A percentile compares a stretch with the other conserved stretches of the same genome.
These are phyloP conservation scores for Saturnispora sanitii DNA, from an alignment of 805 yeast genomes.

Conservation along the genomic window DNA sequence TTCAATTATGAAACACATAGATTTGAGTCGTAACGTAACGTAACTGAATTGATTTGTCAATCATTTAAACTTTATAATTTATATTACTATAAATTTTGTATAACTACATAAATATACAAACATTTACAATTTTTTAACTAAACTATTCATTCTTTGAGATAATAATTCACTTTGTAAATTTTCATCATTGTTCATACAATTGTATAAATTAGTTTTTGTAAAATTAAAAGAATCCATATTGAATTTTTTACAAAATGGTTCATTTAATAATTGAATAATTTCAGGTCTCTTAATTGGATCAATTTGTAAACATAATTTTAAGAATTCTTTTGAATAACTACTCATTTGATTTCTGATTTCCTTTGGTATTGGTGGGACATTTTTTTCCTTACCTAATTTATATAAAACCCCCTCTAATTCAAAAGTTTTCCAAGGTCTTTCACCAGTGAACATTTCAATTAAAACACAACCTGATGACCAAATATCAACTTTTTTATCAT, in stretches of 20 bases:
- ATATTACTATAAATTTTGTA: background rate
- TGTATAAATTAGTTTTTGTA: conserved; percentile 24
- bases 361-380: conserved; percentile 95
- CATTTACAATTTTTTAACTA: conserved; percentile 11
- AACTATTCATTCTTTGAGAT: conserved; percentile 11
- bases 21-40: conserved; percentile 3
- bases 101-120: too few species aligned
- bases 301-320: conserved; percentile 63
- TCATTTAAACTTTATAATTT: too few species aligned
- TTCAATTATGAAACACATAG: background rate
- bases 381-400: conserved; percentile 64
- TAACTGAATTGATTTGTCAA: too few species aligned
- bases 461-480: conserved; percentile 99
- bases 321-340: conserved; percentile 54
- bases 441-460: conserved; percentile 94
- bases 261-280: conserved; percentile 51
- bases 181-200: conserved; percentile 17
- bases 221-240: conserved; percentile 21
- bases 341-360: conserved; percentile 63
- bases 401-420: conserved; percentile 94
- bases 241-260: conserved; percentile 29
- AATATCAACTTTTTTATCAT: conserved; percentile 94
- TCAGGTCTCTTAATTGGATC: conserved; percentile 88
- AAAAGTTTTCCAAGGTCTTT: conserved; percentile 93
- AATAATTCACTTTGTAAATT: conserved; percentile 16